Evolutionary conservation across 2,329 filamentous ascomycete species (phyloP), one percentile per base, ranked within the genome.

Genomic region (Nemania diffusa): DNA sequence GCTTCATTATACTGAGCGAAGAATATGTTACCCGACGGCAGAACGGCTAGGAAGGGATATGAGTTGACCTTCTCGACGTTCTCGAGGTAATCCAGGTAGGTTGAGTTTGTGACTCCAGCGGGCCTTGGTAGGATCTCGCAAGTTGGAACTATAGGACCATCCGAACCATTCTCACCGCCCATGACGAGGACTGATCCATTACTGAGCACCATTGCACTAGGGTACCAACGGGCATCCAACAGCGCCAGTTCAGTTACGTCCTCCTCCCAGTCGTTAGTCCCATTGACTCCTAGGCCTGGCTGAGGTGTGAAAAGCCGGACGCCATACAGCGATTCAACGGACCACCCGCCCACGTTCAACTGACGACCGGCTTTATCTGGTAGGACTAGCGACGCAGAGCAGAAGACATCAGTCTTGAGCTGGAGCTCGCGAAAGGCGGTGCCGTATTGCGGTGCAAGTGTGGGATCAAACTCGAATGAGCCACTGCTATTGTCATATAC

Each of bases 1-100:
- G 85, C 87, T 74, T 88, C 84, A 73, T 89, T 89, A 74, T 84
- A 88, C 77, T 87, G 87, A 8, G 81, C 81, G n/a, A 87, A 82
- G 63, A 88, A 84, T 73, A 88, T 86, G 24, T 82, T 82, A 22
- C 85, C 85, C 9, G 80, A 80, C 8, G 86, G 86, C 2, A 88
- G 75, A 27, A 88, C 82, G 13, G 79, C 78, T 11, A 87, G 71
- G 79, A 84, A 89, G 0, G 87, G 87, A 68, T 89, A 89, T n/a
- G 88, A 78, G 72, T 88, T 88, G 78, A 85, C 82, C 1, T 86
- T 86, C 71, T 88, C 83, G 1, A 86, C 88, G 27, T 83, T 80
- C 46, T 82, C 73, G 13, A 89, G 81, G 78, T 84, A 88, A 51
- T 87, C 83, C 70, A 85, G 81, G 71, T 81, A 79, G 9, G 84